These are phyloP conservation scores for Oldenlandia corymbosa DNA, from an alignment of 257 asterid genomes.

Conservation along the genomic window DNA sequence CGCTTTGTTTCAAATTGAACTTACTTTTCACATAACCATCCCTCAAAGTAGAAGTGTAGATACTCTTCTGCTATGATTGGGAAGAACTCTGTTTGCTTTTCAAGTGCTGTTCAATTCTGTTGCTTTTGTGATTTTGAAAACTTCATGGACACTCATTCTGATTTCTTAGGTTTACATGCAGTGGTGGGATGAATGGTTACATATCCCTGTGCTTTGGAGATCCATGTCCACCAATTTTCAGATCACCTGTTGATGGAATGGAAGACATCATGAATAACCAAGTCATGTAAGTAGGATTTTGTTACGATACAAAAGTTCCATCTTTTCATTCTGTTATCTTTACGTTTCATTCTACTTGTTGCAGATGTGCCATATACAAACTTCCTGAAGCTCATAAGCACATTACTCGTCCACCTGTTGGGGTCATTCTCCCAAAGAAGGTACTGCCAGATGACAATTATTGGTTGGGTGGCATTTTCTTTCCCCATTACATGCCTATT, in stretches of 20 bases:
- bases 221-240: constrained; percentile 92
- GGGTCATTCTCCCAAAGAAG: constrained; percentile 76
- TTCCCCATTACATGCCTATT: no score
- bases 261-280: constrained; percentile 89
- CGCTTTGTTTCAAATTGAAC: not conserved
- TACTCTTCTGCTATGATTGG: no score
- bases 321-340: not conserved
- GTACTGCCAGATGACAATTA: constrained; percentile 27
- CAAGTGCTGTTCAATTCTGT: not conserved
- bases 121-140: constrained; percentile 17
- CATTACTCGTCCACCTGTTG: constrained; percentile 76
- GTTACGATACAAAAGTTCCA: not conserved
- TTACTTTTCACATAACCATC: no score
- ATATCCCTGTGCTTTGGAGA: constrained; percentile 86
- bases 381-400: constrained; percentile 81
- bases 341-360: not conserved
- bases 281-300: constrained; percentile 69
- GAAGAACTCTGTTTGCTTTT: constrained; percentile 1
- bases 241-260: constrained; percentile 82
- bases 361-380: constrained; percentile 83
- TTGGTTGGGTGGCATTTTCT: no score
- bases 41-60: no score
- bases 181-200: constrained; percentile 98
- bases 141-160: constrained; percentile 25
- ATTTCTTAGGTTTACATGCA: constrained; percentile 43